Evolutionary conservation across 1,139 yeast species (phyloP), one percentile per base, ranked within the genome.

Genomic region (Suhomyces atakaporum): DNA sequence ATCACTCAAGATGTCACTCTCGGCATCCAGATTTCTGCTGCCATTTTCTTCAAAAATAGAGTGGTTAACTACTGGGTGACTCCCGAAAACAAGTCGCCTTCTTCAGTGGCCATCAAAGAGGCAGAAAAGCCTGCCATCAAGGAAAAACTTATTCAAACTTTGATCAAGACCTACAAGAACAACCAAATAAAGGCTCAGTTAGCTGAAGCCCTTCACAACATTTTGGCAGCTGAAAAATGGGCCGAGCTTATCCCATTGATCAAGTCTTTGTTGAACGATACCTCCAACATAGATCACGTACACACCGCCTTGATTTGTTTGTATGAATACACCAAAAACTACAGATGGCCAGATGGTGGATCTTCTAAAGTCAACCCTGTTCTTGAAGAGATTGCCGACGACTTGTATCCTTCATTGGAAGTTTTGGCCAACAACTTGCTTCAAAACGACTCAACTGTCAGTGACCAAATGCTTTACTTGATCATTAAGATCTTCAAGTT

Each of bases 11-110:
- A 58, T 3, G 63, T 76, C 12, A 67, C 75, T 27, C 50, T 62
- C 12, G 75, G 79, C 10, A 69, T 77, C 39, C 75, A 82, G 49
- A 62, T 78, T 33, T 74, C 85, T 11, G 79, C 86, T 3, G 81
- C 85, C 3, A 79, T 84, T 34, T 78, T 79, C 51, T 78, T 82
- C 62, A 84, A 83, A 54, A 83, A 82, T 54, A 71, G 84, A 50
- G 67, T 84, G 24, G 64, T 62, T 31, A 65, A 69, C 43, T 73
- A 77, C 45, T 84, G 90, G 90, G 58, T 64, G 21, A 54, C 56
- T 9, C 73, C 68, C 0, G 77, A 69, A 27, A 70, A 69, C 31
- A 63, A 56, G 45, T 41, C 56, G 14, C 49, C 56, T 4, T 41
- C 58, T 7, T 43, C 57, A 3, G 40, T 54, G 13, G 49, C 54